These are phyloP conservation scores for Fagopyrum tataricum DNA, from an alignment of 148 eudicot species.

Conservation along the genomic window DNA sequence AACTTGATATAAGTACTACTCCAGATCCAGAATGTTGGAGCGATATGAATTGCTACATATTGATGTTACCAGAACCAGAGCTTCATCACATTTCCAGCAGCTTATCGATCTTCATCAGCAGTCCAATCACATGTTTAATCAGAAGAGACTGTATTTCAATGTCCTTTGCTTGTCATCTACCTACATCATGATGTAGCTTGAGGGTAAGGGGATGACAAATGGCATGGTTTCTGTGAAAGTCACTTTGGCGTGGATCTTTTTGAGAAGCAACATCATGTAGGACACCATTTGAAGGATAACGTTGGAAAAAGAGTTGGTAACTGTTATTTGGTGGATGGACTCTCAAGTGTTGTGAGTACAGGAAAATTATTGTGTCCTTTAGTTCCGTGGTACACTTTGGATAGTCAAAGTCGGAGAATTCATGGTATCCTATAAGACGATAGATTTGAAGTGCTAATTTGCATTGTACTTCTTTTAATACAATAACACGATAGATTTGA, in stretches of 20 bases:
- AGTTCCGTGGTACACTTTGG: neutral
- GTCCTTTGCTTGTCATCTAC: neutral
- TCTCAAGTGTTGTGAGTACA: neutral
- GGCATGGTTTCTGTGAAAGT: neutral
- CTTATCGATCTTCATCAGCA: neutral
- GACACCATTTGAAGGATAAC: neutral
- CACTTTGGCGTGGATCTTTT: neutral
- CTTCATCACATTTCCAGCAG: neutral
- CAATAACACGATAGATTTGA: neutral
- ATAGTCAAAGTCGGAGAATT: neutral
- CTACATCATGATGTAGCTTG: neutral
- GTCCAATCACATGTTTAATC: neutral
- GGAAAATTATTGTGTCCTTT: neutral
- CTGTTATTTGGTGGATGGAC: neutral
- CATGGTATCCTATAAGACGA: neutral
- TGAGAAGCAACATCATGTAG: neutral
- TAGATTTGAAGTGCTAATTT: neutral
- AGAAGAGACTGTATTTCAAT: neutral
- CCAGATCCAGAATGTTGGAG: neutral
- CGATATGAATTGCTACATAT: neutral
- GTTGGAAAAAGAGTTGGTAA: neutral
- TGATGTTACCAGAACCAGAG: neutral
- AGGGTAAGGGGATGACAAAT: neutral
- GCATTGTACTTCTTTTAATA: slow-evolving; percentile 7
- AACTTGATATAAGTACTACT: neutral